Percentiles rank a stretch among this genome's conserved stretches.
These are phyloP conservation scores for Hymenoscyphus occultus DNA, from an alignment of 2,329 filamentous ascomycete species.

Conservation along the genomic window DNA sequence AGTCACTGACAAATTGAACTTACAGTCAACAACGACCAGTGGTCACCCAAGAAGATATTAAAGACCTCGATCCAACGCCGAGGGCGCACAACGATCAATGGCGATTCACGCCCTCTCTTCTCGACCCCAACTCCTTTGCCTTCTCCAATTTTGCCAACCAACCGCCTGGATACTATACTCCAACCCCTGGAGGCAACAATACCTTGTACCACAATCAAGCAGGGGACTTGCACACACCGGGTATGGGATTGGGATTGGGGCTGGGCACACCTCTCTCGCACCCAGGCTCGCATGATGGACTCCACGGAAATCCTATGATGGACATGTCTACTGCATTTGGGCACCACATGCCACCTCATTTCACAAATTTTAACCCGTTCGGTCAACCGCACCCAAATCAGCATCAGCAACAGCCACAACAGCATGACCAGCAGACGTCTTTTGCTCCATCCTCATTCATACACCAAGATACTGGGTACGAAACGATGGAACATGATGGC, in stretches of 20 bases:
- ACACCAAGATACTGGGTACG: slow-evolving; percentile 76
- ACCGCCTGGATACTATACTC: slow-evolving; percentile 80
- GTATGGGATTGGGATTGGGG: slow-evolving; percentile 63
- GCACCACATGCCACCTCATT: slow-evolving; percentile 53
- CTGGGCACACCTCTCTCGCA: slow-evolving; percentile 71
- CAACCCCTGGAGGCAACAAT: slow-evolving; percentile 77
- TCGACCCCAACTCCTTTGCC: slow-evolving; percentile 80
- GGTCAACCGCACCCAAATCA: slow-evolving; percentile 48
- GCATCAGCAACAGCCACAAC: slow-evolving; percentile 38
- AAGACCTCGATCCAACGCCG: slow-evolving; percentile 81
- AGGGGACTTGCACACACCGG: slow-evolving; percentile 83
- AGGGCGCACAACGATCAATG: slow-evolving; percentile 77
- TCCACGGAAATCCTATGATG: slow-evolving; percentile 59
- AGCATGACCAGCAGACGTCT: slow-evolving; percentile 46
- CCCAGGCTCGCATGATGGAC: slow-evolving; percentile 62
- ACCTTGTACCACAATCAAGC: slow-evolving; percentile 80
- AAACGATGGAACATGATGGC: slow-evolving; percentile 73
- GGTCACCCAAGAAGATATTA: slow-evolving; percentile 42
- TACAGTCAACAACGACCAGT: slow-evolving; percentile 30
- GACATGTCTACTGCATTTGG: slow-evolving; percentile 62
- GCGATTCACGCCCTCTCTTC: slow-evolving; percentile 82
- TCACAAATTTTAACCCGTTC: slow-evolving; percentile 70
- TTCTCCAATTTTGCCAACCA: slow-evolving; percentile 80
- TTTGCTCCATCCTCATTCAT: slow-evolving; percentile 80
- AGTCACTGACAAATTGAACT: slow-evolving; percentile 15